A percentile compares a stretch with the other conserved stretches of the same genome.
phyloP scores from a whole-genome alignment of 176 grass and related monocot species.

The Typha latifolia region DNA sequence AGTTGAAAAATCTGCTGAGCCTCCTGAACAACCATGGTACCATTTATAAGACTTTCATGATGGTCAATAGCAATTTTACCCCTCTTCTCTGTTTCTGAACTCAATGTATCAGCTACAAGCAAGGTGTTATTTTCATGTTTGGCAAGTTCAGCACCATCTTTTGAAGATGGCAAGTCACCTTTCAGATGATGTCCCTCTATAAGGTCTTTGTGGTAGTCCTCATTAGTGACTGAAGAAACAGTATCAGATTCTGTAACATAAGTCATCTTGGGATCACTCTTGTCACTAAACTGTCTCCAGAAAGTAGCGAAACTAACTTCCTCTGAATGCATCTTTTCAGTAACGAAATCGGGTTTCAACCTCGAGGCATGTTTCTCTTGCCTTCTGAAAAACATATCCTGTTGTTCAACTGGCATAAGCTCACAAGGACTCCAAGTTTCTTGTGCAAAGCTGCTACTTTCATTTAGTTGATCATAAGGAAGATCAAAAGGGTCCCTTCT shows the following conservation, averaged over 20 bases:
- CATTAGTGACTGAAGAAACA: slow-evolving; percentile 23
- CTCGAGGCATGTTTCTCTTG: slow-evolving; percentile 1
- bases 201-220: slow-evolving; percentile 36
- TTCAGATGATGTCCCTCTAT: slow-evolving; percentile 6
- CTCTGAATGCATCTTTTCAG: slow-evolving; percentile 25
- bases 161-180: slow-evolving; percentile 1
- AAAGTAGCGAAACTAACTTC: slow-evolving; percentile 4
- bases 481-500: slow-evolving; percentile 34
- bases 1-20: not conserved
- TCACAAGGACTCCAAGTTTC: slow-evolving; percentile 40
- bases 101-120: slow-evolving; percentile 25
- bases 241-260: slow-evolving; percentile 30
- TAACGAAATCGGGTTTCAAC: slow-evolving; percentile 35
- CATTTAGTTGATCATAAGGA: slow-evolving; percentile 25
- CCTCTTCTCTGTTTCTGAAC: not conserved
- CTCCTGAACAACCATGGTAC: not conserved
- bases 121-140: slow-evolving; percentile 22
- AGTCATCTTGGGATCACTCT: slow-evolving; percentile 19
- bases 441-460: not conserved
- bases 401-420: slow-evolving; percentile 1
- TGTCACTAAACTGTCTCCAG: slow-evolving; percentile 8
- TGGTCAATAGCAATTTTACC: not conserved
- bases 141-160: not conserved
- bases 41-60: not conserved
- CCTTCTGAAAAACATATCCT: slow-evolving; percentile 12